Conservation (phyloP, 2,329 filamentous ascomycete species). For the Thermomyces lanuginosus region DNA sequence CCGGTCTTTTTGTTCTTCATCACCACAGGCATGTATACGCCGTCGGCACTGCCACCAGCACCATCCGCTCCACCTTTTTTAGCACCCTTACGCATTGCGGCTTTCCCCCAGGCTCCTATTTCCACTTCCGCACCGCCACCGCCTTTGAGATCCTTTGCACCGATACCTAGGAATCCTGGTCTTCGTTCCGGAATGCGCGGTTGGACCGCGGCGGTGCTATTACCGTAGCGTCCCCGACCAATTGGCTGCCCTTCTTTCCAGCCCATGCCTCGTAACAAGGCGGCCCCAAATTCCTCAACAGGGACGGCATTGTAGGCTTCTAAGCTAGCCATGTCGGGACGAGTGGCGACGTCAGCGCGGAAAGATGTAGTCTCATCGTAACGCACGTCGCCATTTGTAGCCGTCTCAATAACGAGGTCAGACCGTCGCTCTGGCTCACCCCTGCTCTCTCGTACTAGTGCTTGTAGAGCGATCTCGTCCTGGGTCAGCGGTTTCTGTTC, state of each 20-base stretch:
- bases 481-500: constrained; percentile 31
- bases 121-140: constrained; percentile 45
- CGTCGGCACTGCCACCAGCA: constrained; percentile 21
- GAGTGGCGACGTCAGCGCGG: constrained; percentile 49
- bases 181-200: constrained; percentile 51
- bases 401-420: constrained; percentile 38
- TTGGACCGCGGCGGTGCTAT: constrained; percentile 32
- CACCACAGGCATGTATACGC: constrained; percentile 45
- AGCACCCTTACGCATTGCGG: constrained; percentile 38
- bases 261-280: constrained; percentile 81
- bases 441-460: constrained; percentile 43
- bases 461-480: constrained; percentile 50
- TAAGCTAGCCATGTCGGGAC: constrained; percentile 59
- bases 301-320: constrained; percentile 79
- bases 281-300: constrained; percentile 86
- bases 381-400: constrained; percentile 11
- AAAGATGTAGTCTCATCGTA: constrained; percentile 44
- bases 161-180: constrained; percentile 71
- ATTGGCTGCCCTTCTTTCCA: constrained; percentile 60
- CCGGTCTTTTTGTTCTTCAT: constrained; percentile 47
- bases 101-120: constrained; percentile 63
- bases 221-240: constrained; percentile 37
- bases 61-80: constrained; percentile 38
- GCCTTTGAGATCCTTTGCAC: constrained; percentile 59
- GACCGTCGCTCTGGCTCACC: constrained; percentile 24